Evolutionary conservation across 139 green algal species (phyloP).

Genomic region (Ettlia oleoabundans): DNA sequence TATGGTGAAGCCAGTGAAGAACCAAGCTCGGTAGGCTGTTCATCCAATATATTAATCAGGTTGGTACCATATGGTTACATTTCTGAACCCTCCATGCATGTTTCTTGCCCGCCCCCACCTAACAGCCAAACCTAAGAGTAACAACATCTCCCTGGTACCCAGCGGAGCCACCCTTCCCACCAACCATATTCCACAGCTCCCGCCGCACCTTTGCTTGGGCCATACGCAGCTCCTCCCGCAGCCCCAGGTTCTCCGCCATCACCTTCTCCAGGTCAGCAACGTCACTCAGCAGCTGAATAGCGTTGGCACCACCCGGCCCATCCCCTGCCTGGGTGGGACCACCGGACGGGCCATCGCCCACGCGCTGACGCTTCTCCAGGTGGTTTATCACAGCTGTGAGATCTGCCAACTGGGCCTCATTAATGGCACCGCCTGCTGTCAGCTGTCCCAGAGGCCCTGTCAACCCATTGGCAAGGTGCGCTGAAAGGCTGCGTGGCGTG

Average conservation of each 20-base stretch:
- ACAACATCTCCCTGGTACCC: too few species aligned
- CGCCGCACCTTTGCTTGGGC: slow-evolving; percentile 24
- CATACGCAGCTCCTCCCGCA: slow-evolving; percentile 32
- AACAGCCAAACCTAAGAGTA: too few species aligned
- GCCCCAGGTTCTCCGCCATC: slow-evolving; percentile 31
- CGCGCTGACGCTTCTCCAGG: slow-evolving; percentile 28
- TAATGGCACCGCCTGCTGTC: background rate
- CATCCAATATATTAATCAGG: too few species aligned
- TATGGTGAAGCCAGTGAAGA: too few species aligned
- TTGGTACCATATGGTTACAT: too few species aligned
- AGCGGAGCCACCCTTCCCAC: too few species aligned
- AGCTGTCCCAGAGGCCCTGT: background rate
- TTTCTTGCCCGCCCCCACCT: too few species aligned
- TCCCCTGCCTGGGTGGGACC: background rate
- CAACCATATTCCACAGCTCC: background rate
- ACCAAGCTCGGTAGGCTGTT: too few species aligned
- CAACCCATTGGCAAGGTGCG: slow-evolving; percentile 7
- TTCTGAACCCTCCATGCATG: too few species aligned
- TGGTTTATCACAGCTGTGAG: slow-evolving; percentile 15
- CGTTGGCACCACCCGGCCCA: background rate
- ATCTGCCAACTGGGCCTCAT: slow-evolving; percentile 1
- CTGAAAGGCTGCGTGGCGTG: background rate
- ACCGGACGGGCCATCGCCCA: background rate
- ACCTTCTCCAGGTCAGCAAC: slow-evolving; percentile 22
- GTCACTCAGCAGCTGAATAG: slow-evolving; percentile 22